Base-by-base conservation (phyloP, 495 filamentous ascomycete genomes). In the Xylaria curta region DNA sequence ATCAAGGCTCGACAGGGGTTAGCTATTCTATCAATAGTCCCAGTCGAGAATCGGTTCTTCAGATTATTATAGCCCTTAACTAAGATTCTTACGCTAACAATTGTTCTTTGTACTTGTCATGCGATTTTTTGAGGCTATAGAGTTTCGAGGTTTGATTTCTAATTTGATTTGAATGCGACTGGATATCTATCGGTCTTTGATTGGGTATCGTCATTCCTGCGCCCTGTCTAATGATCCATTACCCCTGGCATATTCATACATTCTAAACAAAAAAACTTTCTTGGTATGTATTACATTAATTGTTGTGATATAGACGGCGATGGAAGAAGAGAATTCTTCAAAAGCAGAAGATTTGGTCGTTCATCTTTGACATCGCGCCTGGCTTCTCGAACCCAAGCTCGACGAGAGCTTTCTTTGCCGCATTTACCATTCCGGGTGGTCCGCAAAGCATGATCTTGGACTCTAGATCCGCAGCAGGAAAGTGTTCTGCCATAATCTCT, bases 331-430 rank as follows among this genome's bases (percentile, higher is more conserved):
- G 21, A 53, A 13, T 13, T 19, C 53, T 46, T 82, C 89, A 94
- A 84, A 95, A 95, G 82, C 90, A 90, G 85, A 96, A 96, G 71
- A 96, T 90, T 81, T 94, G 91, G 81, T 96, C 93, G 70, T 88
- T 87, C 61, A 93, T 85, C 85, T 94, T 95, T 83, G 91, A 92
- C 74, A 94, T 88, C 0, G 92, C 87, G 63, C 88, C 88, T 7
- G 93, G 87, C 82, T 92, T 91, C 74, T 89, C 85, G 80, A 90
- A 95, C 42, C 93, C 93, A 47, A 95, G 83, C 67, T 86, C 86
- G 69, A 91, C 91, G 66, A 91, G 88, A n/a, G 88, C 87, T 87
- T 94, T 94, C 86, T 94, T 95, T 89, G 94, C 92, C 17, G 93
- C 92, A 73, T 87, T 89, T 71, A 96, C 84, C 93, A 96, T 94